Evolutionary conservation across 176 grass and related monocot genomes (phyloP).

Genomic region (Secale cereale): DNA sequence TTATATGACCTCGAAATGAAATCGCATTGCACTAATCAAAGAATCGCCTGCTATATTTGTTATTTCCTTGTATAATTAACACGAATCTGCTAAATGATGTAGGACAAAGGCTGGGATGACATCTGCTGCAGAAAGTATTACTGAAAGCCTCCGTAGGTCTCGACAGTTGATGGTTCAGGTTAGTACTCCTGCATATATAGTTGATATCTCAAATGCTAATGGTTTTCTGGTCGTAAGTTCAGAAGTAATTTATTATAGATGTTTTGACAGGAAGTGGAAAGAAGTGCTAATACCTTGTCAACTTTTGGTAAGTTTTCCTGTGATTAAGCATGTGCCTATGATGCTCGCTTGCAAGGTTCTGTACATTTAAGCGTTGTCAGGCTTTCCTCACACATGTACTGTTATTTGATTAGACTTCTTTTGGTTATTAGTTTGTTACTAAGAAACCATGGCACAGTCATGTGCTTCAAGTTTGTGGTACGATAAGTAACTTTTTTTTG

Average conservation of each 20-base stretch:
- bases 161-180: conserved; percentile 97
- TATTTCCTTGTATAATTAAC: background rate
- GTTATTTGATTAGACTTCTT: background rate
- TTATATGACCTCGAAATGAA: background rate
- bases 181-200: conserved; percentile 5
- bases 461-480: conserved; percentile 8
- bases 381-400: background rate
- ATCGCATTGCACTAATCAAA: background rate
- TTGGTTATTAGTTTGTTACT: background rate
- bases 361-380: background rate
- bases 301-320: conserved; percentile 66
- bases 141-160: conserved; percentile 73
- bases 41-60: background rate
- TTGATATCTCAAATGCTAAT: conserved; percentile 6
- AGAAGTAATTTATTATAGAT: background rate
- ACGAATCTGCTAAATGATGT: background rate
- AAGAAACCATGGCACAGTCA: background rate
- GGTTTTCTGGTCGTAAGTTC: background rate
- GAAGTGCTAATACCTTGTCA: conserved; percentile 67
- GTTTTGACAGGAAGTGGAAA: conserved; percentile 50
- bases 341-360: background rate
- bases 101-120: conserved; percentile 95
- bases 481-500: background rate
- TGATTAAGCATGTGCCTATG: conserved; percentile 17
- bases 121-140: conserved; percentile 88